phyloP scores from a whole-genome alignment of 768 basidiomycete genomes.

The Naematelia encephala region DNA sequence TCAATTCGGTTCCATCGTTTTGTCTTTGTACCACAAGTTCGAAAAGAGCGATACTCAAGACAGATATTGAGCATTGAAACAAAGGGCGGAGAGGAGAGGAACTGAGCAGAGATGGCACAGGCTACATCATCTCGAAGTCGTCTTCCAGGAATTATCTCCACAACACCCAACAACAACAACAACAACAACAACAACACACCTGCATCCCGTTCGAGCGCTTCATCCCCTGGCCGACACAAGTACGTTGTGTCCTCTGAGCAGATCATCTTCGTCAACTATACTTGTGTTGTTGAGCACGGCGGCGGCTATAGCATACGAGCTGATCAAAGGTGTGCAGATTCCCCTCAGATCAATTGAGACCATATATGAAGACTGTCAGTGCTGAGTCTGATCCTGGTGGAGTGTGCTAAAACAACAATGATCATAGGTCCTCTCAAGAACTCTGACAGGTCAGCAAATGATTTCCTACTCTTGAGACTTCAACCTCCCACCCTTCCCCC shows the following conservation, averaged over 20 bases:
- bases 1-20: no score
- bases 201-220: background rate
- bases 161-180: no score
- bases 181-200: background rate
- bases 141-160: background rate
- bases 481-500: background rate
- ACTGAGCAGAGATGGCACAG: no score
- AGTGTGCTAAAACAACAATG: background rate
- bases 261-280: no score
- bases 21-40: no score
- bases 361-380: slow-evolving; percentile 33
- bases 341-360: slow-evolving; percentile 31
- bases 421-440: slow-evolving; percentile 23
- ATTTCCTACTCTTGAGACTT: background rate
- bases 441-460: slow-evolving; percentile 16
- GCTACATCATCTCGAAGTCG: background rate
- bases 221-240: slow-evolving; percentile 2
- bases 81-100: no score
- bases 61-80: no score
- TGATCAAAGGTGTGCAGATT: slow-evolving; percentile 25
- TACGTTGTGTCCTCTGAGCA: no score
- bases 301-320: no score
- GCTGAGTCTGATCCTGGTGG: background rate
- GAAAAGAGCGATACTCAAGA: no score
- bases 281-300: no score